Base-by-base conservation (phyloP, 2,329 filamentous ascomycete species). In the Nakataea oryzae region DNA sequence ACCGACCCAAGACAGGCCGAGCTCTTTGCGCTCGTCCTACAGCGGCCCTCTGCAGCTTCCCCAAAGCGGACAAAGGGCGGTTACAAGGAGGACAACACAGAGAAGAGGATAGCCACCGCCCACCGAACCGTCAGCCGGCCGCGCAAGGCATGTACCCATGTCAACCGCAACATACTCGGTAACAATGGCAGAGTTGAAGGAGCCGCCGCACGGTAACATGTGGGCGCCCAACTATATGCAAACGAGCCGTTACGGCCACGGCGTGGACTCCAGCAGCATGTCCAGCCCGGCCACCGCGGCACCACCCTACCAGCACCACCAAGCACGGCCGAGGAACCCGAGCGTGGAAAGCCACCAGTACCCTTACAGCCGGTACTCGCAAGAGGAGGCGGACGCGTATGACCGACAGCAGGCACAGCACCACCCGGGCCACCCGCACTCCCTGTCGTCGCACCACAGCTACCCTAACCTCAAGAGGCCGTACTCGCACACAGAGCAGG, bases 101-200 rank as follows among this genome's bases (percentile, higher is more conserved):
- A 32, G 30, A 24, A 34, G 54, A 57, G 9, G 14, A 58, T n/a
- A 58, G 57, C 30, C 57, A 30, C 57, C 28, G 26, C n/a, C n/a
- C 50, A 54, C 58, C 34, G 41, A 60, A 26, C 26, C 21, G 24
- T 7, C 41, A 50, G 7, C 41, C 9, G 28, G 57, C 57, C 30
- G 24, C 9, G 26, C 13, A 61, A 71, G 78, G 76, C 70, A 83
- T 81, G 80, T 71, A 77, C 80, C 75, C 79, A 85, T 85, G 81
- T 84, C 82, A 78, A 82, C 81, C 76, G 81, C 81, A 73, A 82
- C 81, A 67, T 83, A 85, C 74, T 80, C 82, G 76, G 79, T 80
- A 71, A 82, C 78, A 72, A 85, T 86, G 83, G 81, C 83, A 80
- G 83, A 85, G 72, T 73, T 86, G 76, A 84, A 84, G 79, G 83